phyloP scores from a whole-genome alignment of 441 rosid species.

The Mallotus repandus region DNA sequence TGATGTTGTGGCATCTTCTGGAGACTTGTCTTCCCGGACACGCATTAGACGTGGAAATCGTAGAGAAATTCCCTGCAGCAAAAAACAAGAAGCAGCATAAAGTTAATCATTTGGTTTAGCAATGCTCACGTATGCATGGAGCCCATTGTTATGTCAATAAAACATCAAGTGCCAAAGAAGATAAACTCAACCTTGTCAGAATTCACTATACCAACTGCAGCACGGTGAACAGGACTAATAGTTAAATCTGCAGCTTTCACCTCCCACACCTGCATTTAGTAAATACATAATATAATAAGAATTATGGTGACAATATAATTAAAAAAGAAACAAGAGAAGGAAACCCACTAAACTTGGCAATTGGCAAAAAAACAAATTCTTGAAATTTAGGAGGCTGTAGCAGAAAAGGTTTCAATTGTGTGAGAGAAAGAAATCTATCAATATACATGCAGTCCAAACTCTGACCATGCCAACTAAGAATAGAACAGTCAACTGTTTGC shows the following conservation, averaged over 20 bases:
- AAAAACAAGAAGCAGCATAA: slow-evolving; percentile 8
- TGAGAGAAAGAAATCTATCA: background rate
- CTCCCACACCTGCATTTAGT: slow-evolving; percentile 78
- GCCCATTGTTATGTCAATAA: background rate
- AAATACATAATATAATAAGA: background rate
- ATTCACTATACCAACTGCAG: slow-evolving; percentile 82
- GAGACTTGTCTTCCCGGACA: slow-evolving; percentile 79
- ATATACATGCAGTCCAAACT: background rate
- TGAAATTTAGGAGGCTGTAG: background rate
- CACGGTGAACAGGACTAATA: slow-evolving; percentile 85
- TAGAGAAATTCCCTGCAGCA: slow-evolving; percentile 70
- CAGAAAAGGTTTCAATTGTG: background rate
- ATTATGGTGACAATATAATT: background rate
- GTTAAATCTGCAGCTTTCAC: slow-evolving; percentile 97
- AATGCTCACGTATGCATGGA: background rate
- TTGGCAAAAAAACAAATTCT: background rate
- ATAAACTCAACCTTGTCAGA: slow-evolving; percentile 61
- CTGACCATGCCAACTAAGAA: background rate
- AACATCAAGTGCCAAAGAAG: background rate
- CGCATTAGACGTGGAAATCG: slow-evolving; percentile 85
- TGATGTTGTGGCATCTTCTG: slow-evolving; percentile 78
- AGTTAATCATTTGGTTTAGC: background rate
- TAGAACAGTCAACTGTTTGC: background rate
- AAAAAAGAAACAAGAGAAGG: background rate
- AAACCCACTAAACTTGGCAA: background rate